phyloP scores from a whole-genome alignment of 768 basidiomycete species.

The Leccinum truebloodii region DNA sequence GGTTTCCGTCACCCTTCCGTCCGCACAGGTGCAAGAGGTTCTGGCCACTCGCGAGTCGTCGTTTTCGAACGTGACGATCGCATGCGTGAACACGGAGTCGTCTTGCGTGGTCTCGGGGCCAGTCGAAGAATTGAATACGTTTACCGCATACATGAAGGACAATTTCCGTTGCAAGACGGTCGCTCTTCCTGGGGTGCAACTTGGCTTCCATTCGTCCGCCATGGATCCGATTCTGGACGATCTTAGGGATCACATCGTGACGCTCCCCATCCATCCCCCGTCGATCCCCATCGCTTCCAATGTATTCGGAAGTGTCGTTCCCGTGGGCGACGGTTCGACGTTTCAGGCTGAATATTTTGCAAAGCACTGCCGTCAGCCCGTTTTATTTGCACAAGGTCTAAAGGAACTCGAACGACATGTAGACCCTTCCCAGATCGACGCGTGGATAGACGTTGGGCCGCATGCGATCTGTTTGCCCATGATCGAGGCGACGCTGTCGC shows the following conservation, averaged over 20 bases:
- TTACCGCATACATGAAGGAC: slow-evolving; percentile 44
- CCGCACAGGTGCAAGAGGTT: slow-evolving; percentile 35
- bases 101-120: slow-evolving; percentile 65
- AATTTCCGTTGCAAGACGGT: slow-evolving; percentile 39
- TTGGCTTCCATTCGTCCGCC: slow-evolving; percentile 66
- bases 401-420: slow-evolving; percentile 36
- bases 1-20: slow-evolving; percentile 52
- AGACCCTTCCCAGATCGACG: slow-evolving; percentile 34
- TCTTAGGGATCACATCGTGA: slow-evolving; percentile 41
- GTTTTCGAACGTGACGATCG: slow-evolving; percentile 45
- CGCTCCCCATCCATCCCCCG: slow-evolving; percentile 45
- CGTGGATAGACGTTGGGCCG: slow-evolving; percentile 71
- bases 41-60: slow-evolving; percentile 31
- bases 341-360: slow-evolving; percentile 56
- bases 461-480: slow-evolving; percentile 59
- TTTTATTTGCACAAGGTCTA: slow-evolving; percentile 53
- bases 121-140: slow-evolving; percentile 38
- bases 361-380: slow-evolving; percentile 59
- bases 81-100: slow-evolving; percentile 62
- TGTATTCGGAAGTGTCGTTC: slow-evolving; percentile 53
- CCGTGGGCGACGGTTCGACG: slow-evolving; percentile 48
- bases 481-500: slow-evolving; percentile 39
- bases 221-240: slow-evolving; percentile 60
- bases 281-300: slow-evolving; percentile 64
- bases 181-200: slow-evolving; percentile 50